A percentile compares a stretch with the other conserved stretches of the same genome.
Conservation (phyloP, 179 eudicot genomes). For the Nepenthes alata region DNA sequence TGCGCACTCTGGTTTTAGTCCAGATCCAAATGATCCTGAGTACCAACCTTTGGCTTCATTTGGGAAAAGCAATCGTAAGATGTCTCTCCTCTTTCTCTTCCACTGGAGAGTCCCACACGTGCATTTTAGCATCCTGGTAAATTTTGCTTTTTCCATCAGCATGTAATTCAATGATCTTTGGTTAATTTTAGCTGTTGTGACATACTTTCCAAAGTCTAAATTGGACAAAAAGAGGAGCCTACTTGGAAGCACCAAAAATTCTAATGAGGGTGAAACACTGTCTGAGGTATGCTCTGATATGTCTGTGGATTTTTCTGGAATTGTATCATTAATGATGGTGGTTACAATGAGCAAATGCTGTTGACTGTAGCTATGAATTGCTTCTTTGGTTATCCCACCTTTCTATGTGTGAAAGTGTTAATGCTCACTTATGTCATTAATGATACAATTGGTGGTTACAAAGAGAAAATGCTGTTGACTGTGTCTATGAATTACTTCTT, state of each 20-base stretch:
- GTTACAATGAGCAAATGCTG: no score
- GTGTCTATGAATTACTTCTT: neutral
- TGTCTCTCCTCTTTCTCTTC: slow-evolving; percentile 4
- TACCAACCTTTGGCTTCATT: slow-evolving; percentile 74
- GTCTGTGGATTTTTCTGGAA: neutral
- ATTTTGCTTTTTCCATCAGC: neutral
- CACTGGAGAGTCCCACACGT: neutral
- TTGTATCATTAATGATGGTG: no score
- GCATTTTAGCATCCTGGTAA: neutral
- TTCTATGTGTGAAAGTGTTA: no score
- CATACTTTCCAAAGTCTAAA: slow-evolving; percentile 73
- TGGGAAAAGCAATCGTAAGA: slow-evolving; percentile 73
- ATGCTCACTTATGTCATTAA: no score
- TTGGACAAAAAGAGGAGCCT: slow-evolving; percentile 69
- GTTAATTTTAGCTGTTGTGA: slow-evolving; percentile 58
- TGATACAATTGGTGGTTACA: no score
- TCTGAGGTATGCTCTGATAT: slow-evolving; percentile 41
- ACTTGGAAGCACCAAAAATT: slow-evolving; percentile 39
- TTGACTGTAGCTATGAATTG: neutral
- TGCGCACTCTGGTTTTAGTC: slow-evolving; percentile 82
- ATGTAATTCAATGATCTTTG: neutral
- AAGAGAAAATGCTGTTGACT: no score
- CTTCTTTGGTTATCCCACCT: neutral
- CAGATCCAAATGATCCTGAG: slow-evolving; percentile 92
- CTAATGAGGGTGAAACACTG: slow-evolving; percentile 25